Conservation (phyloP, 2,329 filamentous ascomycete genomes). For the Venturia asperata region DNA sequence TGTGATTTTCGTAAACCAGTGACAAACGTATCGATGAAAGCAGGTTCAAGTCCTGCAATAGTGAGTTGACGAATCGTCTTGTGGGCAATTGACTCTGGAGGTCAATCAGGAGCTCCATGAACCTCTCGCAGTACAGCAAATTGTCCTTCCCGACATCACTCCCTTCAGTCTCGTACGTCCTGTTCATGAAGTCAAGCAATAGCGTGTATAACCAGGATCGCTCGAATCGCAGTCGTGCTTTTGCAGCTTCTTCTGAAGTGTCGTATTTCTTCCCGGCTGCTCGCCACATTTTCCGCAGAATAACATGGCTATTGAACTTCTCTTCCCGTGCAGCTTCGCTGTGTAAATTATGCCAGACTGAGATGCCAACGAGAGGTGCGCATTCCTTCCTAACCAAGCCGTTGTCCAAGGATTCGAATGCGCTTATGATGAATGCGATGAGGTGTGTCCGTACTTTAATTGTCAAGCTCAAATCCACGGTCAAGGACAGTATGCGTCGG, state of each 20-base stretch:
- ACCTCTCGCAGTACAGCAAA: conserved; percentile 81
- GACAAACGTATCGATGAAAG: conserved; percentile 72
- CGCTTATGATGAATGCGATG: conserved; percentile 81
- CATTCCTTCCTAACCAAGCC: conserved; percentile 90
- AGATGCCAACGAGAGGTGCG: conserved; percentile 87
- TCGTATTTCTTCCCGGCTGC: conserved; percentile 81
- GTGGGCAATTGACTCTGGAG: conserved; percentile 91
- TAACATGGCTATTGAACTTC: conserved; percentile 63
- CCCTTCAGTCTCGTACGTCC: conserved; percentile 51
- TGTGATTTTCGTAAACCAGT: conserved; percentile 65
- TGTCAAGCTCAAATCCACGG: conserved; percentile 47
- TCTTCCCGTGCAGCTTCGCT: conserved; percentile 66
- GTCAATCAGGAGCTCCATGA: conserved; percentile 83
- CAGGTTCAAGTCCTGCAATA: conserved; percentile 79
- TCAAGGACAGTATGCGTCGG: conserved; percentile 82
- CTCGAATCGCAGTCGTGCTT: conserved; percentile 80
- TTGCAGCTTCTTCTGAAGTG: conserved; percentile 68
- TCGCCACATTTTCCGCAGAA: conserved; percentile 83
- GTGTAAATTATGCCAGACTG: conserved; percentile 89
- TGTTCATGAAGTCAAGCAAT: conserved; percentile 70
- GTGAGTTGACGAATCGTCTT: conserved; percentile 81
- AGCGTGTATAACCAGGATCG: conserved; percentile 88
- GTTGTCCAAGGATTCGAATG: conserved; percentile 90
- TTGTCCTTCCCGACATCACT: conserved; percentile 47
- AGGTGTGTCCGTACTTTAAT: conserved; percentile 61